Conservation (phyloP, 208 protist species). For the Leptomonas pyrrhocoris region DNA sequence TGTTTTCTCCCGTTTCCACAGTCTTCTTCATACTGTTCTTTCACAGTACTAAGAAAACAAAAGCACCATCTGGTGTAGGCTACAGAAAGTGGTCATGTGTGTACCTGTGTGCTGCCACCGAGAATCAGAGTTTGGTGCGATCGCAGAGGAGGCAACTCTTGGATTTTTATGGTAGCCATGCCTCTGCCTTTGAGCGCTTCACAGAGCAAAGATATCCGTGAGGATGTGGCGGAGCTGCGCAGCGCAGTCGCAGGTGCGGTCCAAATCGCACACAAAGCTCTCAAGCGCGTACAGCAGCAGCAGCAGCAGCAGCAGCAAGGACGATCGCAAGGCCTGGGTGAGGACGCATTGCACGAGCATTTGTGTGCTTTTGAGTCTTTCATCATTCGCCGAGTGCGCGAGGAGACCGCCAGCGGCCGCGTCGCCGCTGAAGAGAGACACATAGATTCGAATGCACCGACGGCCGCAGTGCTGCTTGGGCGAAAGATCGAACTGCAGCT, state of each 20-base stretch:
- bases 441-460: neutral
- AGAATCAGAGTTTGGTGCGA: too few species aligned
- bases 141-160: too few species aligned
- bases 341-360: slow-evolving; percentile 19
- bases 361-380: slow-evolving; percentile 45
- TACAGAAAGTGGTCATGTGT: too few species aligned
- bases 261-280: neutral
- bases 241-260: slow-evolving; percentile 8
- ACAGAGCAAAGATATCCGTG: neutral
- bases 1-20: too few species aligned
- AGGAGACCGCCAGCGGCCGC: neutral
- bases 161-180: too few species aligned
- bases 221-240: neutral
- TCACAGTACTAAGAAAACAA: too few species aligned
- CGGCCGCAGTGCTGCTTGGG: neutral
- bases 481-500: slow-evolving; percentile 10
- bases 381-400: slow-evolving; percentile 42
- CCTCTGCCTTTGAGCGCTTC: neutral
- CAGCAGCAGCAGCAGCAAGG: neutral
- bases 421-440: neutral
- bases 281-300: neutral
- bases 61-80: too few species aligned
- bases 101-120: too few species aligned
- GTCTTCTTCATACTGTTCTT: too few species aligned
- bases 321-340: neutral